Evolutionary conservation across 352 stramenopile species (phyloP), one percentile per base, ranked within the genome.

Genomic region (Thalassiosira sp.): DNA sequence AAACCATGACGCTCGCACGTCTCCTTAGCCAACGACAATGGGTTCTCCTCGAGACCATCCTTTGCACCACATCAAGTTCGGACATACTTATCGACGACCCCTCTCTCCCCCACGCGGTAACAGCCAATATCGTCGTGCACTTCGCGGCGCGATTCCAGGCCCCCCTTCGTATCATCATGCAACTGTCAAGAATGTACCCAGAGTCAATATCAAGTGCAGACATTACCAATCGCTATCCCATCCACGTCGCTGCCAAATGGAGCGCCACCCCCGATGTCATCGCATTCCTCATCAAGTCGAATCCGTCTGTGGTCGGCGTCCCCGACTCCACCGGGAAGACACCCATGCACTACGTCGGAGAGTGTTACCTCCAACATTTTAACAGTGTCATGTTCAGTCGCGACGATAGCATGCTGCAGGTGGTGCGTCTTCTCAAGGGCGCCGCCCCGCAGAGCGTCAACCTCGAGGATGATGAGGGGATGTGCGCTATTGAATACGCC

Each of bases 331-430:
- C 62, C 0, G 70, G 70, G 15, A 79, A 79, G 35, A 68, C 61
- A 1, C 70, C 70, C 11, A 65, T 79, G 5, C 70, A 79, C 28
- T 79, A 79, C 31, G 22, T 74, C n/a, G 63, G 37, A 8, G 59
- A 79, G 35, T 68, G 18, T 46, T 79, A 69, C 25, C 3, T 20
- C 11, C 20, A 27, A 49, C 24, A 58, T 25, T 59, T 54, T 35
- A 51, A 28, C 18, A 61, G 25, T 13, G n/a, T 3, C 1, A 0
- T 35, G 13, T 25, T 45, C 20, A 15, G 27, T 10, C 40, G 35
- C 43, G 10, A 58, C 8, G 70, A 74, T 0, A 54, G 31, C 28
- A 77, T 77, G 68, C 15, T 70, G 5, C 52, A 63, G 5, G 63
- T 65, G 2, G 53, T 72, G 7, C 10, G 35, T 53, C 20, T 72